Base-by-base conservation (phyloP, 2,329 filamentous ascomycete genomes). In the Scedosporium dehoogii region DNA sequence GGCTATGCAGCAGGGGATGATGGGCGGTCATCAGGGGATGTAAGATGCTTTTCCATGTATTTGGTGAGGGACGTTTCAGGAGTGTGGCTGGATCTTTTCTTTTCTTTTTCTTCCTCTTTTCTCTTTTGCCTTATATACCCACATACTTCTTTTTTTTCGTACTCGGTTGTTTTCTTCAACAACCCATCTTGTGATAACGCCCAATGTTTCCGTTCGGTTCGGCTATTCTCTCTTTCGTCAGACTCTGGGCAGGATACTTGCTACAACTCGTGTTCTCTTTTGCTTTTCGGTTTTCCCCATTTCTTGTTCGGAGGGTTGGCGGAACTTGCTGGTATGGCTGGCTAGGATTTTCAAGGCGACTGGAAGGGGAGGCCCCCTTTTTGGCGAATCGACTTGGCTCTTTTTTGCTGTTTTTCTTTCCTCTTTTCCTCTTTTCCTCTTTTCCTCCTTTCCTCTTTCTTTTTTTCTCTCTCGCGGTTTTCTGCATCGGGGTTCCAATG, bases 21-120 rank as follows among this genome's bases (percentile, higher is more conserved):
- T 84, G 77, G 81, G 81, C 79, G 77, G 77, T 12, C 74, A 75
- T 21, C 78, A 81, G 66, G 78, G 76, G 46, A 80, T 81, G 77
- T 79, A 74, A 69, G 59, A 42, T 56, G 33, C 9, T 25, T 58
- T 27, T 27, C 23, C 55, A 23, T n/a, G 27, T 51, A 23, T 23
- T 23, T 51, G 46, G 46, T 18, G n/a, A 18, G n/a, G 23, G 46
- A 25, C 53, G 57, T 12, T 10, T 2, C 53, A 25, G 21, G 53
- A n/a, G n/a, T n/a, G 21, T 12, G 46, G 16, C 41, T 60, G n/a
- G 12, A n/a, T 23, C 23, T 18, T 14, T 29, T 27, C 38, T 10
- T 6, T 10, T 48, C 9, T 16, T 25, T 27, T 57, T 59, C n/a
- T 56, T 18, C 16, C 10, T 59, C 12, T 48, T 59, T 38, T 48